phyloP scores from a whole-genome alignment of 495 filamentous ascomycete species.

The Tuber microsphaerosporum region DNA sequence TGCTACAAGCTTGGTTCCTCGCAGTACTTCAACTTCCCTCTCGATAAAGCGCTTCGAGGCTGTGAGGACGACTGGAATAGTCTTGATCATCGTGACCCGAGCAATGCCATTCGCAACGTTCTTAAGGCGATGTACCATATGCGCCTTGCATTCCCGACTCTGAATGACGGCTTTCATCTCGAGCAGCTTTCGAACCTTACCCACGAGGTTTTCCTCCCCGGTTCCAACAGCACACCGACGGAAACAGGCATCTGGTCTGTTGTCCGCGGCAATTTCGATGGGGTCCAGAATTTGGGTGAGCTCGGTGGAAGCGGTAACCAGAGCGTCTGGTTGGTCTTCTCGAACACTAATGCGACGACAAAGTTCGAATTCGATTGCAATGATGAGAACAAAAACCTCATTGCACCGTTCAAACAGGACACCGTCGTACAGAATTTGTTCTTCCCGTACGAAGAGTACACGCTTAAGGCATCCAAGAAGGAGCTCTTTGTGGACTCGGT shows the following conservation, averaged over 20 bases:
- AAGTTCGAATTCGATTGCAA: slow-evolving; percentile 58
- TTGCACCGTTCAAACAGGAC: slow-evolving; percentile 54
- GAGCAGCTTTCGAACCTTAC: slow-evolving; percentile 57
- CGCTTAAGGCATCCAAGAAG: slow-evolving; percentile 44
- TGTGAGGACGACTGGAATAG: slow-evolving; percentile 55
- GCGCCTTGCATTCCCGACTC: slow-evolving; percentile 52
- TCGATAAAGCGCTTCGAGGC: slow-evolving; percentile 51
- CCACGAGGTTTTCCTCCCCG: slow-evolving; percentile 48
- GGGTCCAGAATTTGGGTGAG: slow-evolving; percentile 50
- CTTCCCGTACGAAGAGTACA: slow-evolving; percentile 55
- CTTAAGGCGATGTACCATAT: slow-evolving; percentile 62
- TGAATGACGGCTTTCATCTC: slow-evolving; percentile 62
- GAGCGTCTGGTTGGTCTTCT: slow-evolving; percentile 61
- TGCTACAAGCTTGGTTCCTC: slow-evolving; percentile 55
- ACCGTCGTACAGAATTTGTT: slow-evolving; percentile 62
- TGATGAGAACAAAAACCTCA: slow-evolving; percentile 47
- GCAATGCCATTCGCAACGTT: slow-evolving; percentile 59
- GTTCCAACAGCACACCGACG: slow-evolving; percentile 52
- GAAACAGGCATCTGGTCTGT: slow-evolving; percentile 65
- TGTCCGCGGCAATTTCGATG: slow-evolving; percentile 48
- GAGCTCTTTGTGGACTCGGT: slow-evolving; percentile 48
- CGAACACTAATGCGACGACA: slow-evolving; percentile 54
- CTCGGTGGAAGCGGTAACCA: slow-evolving; percentile 47
- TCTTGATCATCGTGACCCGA: slow-evolving; percentile 64
- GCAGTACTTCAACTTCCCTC: slow-evolving; percentile 56